These are phyloP conservation scores for Pythium plurisporium DNA, from an alignment of 352 stramenopile species.

Conservation along the genomic window DNA sequence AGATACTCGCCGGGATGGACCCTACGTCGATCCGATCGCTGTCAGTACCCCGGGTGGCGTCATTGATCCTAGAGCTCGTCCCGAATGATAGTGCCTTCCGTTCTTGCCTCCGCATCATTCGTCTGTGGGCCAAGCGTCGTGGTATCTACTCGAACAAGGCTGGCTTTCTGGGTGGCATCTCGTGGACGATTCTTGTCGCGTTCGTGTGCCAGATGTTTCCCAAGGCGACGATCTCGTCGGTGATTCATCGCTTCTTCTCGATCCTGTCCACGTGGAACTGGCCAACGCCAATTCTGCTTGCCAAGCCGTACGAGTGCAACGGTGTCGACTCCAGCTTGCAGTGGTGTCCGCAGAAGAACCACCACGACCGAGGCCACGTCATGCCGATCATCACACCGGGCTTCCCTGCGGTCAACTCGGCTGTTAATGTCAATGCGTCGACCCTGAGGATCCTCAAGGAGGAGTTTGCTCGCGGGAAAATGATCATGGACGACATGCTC, in stretches of 20 bases:
- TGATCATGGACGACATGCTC: conserved; percentile 73
- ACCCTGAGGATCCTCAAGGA: conserved; percentile 70
- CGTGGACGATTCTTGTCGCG: conserved; percentile 81
- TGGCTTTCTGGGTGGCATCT: conserved; percentile 77
- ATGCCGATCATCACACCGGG: conserved; percentile 88
- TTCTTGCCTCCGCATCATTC: conserved; percentile 66
- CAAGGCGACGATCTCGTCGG: conserved; percentile 56
- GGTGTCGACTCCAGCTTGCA: conserved; percentile 37
- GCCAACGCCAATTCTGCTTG: conserved; percentile 74
- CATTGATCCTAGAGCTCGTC: conserved; percentile 76
- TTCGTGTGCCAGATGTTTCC: conserved; percentile 88
- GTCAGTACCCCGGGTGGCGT: conserved; percentile 71
- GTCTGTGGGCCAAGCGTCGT: conserved; percentile 66
- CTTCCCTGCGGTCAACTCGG: conserved; percentile 79
- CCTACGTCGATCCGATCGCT: conserved; percentile 67
- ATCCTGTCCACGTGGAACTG: conserved; percentile 75
- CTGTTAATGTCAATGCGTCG: conserved; percentile 78
- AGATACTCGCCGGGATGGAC: conserved; percentile 76
- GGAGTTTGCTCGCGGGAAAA: conserved; percentile 68
- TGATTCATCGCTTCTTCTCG: conserved; percentile 80
- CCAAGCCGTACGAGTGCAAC: conserved; percentile 46
- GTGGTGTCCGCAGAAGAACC: conserved; percentile 71
- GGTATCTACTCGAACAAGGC: conserved; percentile 85
- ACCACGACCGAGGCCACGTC: conserved; percentile 72
- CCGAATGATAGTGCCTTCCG: conserved; percentile 69